Evolutionary conservation across 2,329 filamentous ascomycete genomes (phyloP), one percentile per base, ranked within the genome.

Genomic region (Ophiostoma pallidulum): DNA sequence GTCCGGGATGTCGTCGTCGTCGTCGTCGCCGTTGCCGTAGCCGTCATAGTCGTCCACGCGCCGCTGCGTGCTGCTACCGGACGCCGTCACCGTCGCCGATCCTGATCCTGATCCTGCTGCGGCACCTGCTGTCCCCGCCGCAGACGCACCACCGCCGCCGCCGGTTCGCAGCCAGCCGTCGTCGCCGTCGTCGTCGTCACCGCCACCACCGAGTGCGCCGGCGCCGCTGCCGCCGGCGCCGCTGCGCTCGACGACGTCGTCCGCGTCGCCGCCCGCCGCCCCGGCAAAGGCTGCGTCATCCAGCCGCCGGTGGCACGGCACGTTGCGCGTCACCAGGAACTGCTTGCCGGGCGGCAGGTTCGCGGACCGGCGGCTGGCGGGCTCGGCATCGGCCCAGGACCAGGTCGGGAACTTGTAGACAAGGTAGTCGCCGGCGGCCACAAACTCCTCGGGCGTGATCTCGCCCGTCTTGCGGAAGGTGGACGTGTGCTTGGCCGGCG

Each of bases 371-470:
- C 88, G 86, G 52, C 78, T 75, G 2, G 82, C 78, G n/a, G 82
- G 80, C 47, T 91, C 86, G 56, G 91, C 90, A 59, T 92, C 87
- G 55, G 85, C 82, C 92, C 92, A 98, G 42, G 87, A 85, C 92
- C 92, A 98, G 50, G 91, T 94, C 8, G 91, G 92, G 69, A 98
- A 98, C 72, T 96, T 97, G 80, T 94, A 95, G 61, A 95, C 90
- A 32, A 98, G 81, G 65, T 97, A 98, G 71, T 98, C 92, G 58
- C 92, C 92, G 4, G 92, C 92, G 4, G 86, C 84, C 43, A 96
- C 75, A 66, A 98, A 98, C 74, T 98, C 92, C 62, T 96, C 91
- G 16, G 91, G 91, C 0, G 91, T 97, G 67, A 98, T 92, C 70
- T 97, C 86, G 56, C 92, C 92, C 4, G 90, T 95, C 59, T 80